phyloP scores from a whole-genome alignment of 2,329 filamentous ascomycete genomes.

The Fusarium robinianum region DNA sequence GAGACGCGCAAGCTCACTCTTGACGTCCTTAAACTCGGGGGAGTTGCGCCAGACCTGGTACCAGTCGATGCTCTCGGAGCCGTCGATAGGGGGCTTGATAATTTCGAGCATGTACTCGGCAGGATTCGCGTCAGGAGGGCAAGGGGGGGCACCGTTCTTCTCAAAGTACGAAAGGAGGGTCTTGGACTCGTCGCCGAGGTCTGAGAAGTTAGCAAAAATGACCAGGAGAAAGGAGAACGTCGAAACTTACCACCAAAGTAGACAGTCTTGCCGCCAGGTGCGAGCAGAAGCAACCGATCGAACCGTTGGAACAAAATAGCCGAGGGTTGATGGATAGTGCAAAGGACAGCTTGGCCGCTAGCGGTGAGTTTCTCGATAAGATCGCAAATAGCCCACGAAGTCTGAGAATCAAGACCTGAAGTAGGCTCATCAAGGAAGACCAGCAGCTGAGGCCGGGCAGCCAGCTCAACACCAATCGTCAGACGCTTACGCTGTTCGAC shows the following conservation, averaged over 20 bases:
- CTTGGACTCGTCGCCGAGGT: constrained; percentile 47
- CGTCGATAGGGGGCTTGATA: constrained; percentile 34
- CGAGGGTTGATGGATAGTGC: constrained; percentile 54
- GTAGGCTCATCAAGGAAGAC: constrained; percentile 80
- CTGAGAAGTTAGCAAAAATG: constrained; percentile 1
- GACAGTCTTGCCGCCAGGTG: constrained; percentile 60
- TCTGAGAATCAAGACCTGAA: constrained; percentile 75
- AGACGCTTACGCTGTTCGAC: constrained; percentile 58
- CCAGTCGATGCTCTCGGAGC: constrained; percentile 54
- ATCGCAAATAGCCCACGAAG: constrained; percentile 74
- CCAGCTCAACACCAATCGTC: constrained; percentile 77
- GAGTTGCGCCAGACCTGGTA: constrained; percentile 43
- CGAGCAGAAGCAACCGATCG: constrained; percentile 59
- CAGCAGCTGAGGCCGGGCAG: constrained; percentile 71
- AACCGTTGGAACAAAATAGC: constrained; percentile 53
- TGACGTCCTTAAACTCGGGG: constrained; percentile 43
- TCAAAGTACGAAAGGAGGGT: constrained; percentile 63
- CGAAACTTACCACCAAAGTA: constrained; percentile 60
- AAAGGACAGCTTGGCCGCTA: constrained; percentile 50
- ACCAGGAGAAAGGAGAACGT: rapidly evolving
- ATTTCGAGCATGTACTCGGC: constrained; percentile 68
- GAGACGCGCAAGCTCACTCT: constrained; percentile 29
- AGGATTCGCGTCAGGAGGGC: constrained; percentile 61
- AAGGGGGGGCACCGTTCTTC: constrained; percentile 60
- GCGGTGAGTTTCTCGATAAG: constrained; percentile 68